Base-by-base conservation (phyloP, 2,329 filamentous ascomycete species). In the Fusarium verticillioides region DNA sequence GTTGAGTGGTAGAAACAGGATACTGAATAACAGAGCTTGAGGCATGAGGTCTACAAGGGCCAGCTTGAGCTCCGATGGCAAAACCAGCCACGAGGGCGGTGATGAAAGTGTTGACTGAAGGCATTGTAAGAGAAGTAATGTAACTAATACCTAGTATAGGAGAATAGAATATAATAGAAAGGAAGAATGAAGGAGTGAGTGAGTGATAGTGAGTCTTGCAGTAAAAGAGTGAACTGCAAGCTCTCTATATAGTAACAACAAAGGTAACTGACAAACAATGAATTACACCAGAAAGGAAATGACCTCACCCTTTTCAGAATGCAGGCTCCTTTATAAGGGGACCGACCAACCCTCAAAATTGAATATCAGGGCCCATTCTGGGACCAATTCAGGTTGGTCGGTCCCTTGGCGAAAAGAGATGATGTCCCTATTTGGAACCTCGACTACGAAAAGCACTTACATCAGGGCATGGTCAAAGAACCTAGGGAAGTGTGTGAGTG, bases 251-350 rank as follows among this genome's bases (percentile, higher is more conserved):
- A 71, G 54, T 34, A 63, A 23, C 32, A 43, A 43, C 47, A 42
- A 60, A 53, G 34, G 56, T 19, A 50, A 65, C 46, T 59, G 34
- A 64, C 50, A 53, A 57, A 63, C 37, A 32, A 47, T 56, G 57
- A 62, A 30, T 32, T 37, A 52, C 52, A 44, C 21, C 44, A 53
- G 26, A 50, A 67, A 54, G 50, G 36, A 66, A 57, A n/a, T 23
- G 44, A 40, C 21, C 21, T 61, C 43, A 37, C 57, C 65, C 57
- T 63, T 37, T 40, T 23, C 56, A 60, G 54, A 56, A 61, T 54
- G 49, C 23, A 68, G 40, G 58, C 66, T 74, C 70, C 66, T 74
- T 74, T 68, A 73, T 63, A 68, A 73, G 70, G 70, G 70, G 53
- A 43, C 36, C 15, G 15, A 52, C 39, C 65, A 53, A 63, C 70